Conservation (phyloP, 345 rosid genomes). For the Brassica juncea region DNA sequence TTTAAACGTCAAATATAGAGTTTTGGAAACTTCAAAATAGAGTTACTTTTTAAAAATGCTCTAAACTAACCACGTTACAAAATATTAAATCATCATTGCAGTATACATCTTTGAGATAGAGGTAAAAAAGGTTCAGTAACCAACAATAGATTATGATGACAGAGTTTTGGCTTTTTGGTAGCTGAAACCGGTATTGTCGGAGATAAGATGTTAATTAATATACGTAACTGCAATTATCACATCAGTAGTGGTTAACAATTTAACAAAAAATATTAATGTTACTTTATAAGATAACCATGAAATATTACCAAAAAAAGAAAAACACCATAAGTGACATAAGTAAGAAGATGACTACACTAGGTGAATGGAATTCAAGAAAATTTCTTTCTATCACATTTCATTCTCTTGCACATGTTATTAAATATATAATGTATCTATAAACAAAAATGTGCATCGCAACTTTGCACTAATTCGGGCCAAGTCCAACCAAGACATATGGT, state of each 20-base stretch:
- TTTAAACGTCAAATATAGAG: no score
- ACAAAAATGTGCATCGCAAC: not conserved
- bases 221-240: not conserved
- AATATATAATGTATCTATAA: not conserved
- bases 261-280: not conserved
- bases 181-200: not conserved
- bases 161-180: not conserved
- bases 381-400: not conserved
- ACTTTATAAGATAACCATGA: not conserved
- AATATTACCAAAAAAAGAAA: not conserved
- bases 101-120: not conserved
- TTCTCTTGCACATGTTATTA: not conserved
- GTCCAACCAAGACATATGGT: not conserved
- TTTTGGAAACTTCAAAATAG: no score
- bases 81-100: not conserved
- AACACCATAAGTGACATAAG: not conserved
- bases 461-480: not conserved
- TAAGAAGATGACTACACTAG: not conserved
- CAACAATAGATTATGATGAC: not conserved
- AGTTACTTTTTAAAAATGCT: no score
- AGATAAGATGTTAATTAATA: not conserved
- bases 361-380: constrained; percentile 1
- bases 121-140: not conserved
- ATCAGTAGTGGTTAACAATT: not conserved
- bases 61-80: not conserved